A percentile compares a stretch with the other conserved stretches of the same genome.
These are phyloP conservation scores for Russula earlei DNA, from an alignment of 768 basidiomycete species.

Conservation along the genomic window DNA sequence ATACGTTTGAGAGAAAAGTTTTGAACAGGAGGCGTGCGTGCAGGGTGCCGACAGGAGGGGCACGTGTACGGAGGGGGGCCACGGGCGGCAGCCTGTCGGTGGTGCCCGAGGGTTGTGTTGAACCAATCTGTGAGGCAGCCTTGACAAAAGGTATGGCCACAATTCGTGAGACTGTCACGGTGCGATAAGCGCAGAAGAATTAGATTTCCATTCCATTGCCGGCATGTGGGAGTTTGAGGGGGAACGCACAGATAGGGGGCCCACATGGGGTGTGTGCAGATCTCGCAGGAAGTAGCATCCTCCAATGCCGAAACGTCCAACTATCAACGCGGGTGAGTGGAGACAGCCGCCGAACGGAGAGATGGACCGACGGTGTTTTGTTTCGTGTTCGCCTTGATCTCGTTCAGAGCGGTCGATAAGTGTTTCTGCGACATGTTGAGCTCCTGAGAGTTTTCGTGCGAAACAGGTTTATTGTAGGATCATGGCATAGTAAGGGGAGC, in stretches of 20 bases:
- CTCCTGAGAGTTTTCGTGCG: neutral
- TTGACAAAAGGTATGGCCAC: conserved; percentile 65
- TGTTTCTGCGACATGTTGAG: conserved; percentile 2
- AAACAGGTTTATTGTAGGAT: neutral
- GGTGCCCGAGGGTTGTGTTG: conserved; percentile 38
- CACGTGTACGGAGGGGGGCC: conserved; percentile 41
- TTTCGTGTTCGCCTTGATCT: conserved; percentile 11
- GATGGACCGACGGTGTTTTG: conserved; percentile 5
- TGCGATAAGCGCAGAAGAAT: too few relatives aligned
- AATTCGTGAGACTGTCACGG: conserved; percentile 45
- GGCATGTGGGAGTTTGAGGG: neutral
- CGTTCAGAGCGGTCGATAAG: neutral
- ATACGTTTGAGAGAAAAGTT: conserved; percentile 53
- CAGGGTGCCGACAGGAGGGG: conserved; percentile 50
- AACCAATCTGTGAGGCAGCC: conserved; percentile 51
- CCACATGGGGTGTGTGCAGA: conserved; percentile 59
- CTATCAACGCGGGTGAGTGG: neutral
- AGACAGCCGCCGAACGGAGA: neutral
- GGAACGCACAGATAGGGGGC: conserved; percentile 50
- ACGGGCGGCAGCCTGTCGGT: conserved; percentile 32
- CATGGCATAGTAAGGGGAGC: neutral
- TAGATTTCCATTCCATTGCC: neutral
- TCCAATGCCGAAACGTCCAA: conserved; percentile 29
- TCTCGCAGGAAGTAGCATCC: conserved; percentile 51
- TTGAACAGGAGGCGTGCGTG: conserved; percentile 45